Conservation (phyloP, 345 rosid genomes). For the Syzygium grande region DNA sequence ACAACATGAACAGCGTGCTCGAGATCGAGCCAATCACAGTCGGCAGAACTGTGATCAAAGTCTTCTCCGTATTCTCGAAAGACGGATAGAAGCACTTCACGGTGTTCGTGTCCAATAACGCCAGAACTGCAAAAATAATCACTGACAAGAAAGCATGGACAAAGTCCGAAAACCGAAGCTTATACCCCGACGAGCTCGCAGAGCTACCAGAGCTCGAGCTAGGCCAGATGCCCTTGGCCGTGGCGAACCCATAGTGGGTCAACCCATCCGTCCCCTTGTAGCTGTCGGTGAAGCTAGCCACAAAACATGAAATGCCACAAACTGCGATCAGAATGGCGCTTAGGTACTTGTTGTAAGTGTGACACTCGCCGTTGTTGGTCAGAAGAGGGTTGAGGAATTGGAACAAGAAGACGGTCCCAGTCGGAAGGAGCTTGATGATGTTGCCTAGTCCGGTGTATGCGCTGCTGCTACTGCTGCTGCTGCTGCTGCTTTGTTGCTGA, state of each 20-base stretch:
- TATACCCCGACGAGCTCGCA: conserved; percentile 29
- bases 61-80: conserved; percentile 41
- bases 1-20: conserved; percentile 41
- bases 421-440: conserved; percentile 74
- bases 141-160: conserved; percentile 46
- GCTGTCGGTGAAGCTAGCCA: conserved; percentile 71
- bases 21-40: conserved; percentile 51
- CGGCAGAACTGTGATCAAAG: conserved; percentile 51
- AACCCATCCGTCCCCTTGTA: conserved; percentile 37
- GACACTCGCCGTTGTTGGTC: conserved; percentile 63
- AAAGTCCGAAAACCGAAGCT: conserved; percentile 49
- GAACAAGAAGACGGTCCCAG: conserved; percentile 75
- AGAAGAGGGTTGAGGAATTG: conserved; percentile 74
- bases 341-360: conserved; percentile 38
- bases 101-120: conserved; percentile 54
- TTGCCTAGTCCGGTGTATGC: conserved; percentile 53
- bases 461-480: background rate
- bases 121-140: conserved; percentile 37
- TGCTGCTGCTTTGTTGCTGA: background rate
- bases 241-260: conserved; percentile 51
- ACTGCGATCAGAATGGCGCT: conserved; percentile 41
- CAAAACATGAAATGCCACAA: conserved; percentile 58
- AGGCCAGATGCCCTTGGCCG: conserved; percentile 58
- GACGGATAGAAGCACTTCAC: conserved; percentile 60
- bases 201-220: conserved; percentile 17